Base-by-base conservation (phyloP, 768 basidiomycete genomes). In the Agaricus bisporus region DNA sequence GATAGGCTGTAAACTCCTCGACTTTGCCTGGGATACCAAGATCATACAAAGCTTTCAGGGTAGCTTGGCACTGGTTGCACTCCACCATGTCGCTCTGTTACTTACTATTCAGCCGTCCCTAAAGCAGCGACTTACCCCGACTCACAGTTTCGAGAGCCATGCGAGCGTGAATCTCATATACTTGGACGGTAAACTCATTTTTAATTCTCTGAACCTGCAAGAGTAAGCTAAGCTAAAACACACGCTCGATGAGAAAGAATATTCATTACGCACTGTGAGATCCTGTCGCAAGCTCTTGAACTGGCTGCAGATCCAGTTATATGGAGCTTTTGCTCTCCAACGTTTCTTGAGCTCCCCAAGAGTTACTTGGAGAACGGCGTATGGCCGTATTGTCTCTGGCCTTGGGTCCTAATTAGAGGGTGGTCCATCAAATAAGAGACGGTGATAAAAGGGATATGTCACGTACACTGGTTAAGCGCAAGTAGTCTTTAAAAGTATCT, bases 221-320 rank as follows among this genome's bases (percentile, higher is more conserved):
- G 12, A 56, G 15, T 48, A 41, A 35, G 53, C 44, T 48, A 41
- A 35, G 53, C 44, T 25, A 44, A 38, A 22, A 36, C 14, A 52
- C 5, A 14, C 14, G 12, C 28, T n/a, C 22, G 25, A 7, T 48
- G 10, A 35, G 9, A 10, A 22, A 48, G 20, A 50, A 12, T 37
- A 47, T 8, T 53, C 43, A 54, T 29, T 43, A 80, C 90, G 73
- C 72, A 95, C 95, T 60, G 95, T 98, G 56, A 99, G 78, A 74
- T 99, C 97, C 68, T 98, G 97, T 39, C 97, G 84, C 55, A 99
- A 73, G 66, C 90, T 93, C 77, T 99, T 98, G 74, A 99, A 92
- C 69, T 99, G 97, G 64, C 89, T 97, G 66, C 95, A 94, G 64
- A 98, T 91, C 86, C 92, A 99, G 53, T 79, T 71, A 64, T 98